Evolutionary conservation across 2,329 filamentous ascomycete genomes (phyloP).

Genomic region (Cercospora berteroae): DNA sequence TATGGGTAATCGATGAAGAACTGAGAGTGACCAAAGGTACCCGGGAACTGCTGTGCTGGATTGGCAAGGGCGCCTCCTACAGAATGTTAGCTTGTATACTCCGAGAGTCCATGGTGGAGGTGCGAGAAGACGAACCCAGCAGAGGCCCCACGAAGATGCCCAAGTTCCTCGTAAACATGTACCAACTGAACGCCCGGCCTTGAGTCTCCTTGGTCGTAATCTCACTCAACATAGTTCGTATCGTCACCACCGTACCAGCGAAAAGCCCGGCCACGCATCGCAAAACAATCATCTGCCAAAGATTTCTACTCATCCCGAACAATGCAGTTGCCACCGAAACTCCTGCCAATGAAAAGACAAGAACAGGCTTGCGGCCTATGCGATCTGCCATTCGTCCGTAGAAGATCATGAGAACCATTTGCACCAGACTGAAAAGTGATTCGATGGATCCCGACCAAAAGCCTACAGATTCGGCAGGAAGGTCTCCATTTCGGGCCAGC

Average conservation of each 20-base stretch:
- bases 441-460: constrained; percentile 78
- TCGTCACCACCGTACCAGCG: constrained; percentile 69
- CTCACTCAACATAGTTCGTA: constrained; percentile 75
- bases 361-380: constrained; percentile 68
- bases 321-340: constrained; percentile 59
- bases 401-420: constrained; percentile 74
- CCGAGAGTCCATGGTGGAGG: neutral
- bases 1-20: constrained; percentile 68
- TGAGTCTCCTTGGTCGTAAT: constrained; percentile 68
- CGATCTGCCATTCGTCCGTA: constrained; percentile 70
- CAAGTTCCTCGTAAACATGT: constrained; percentile 69
- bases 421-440: constrained; percentile 68
- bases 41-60: constrained; percentile 63
- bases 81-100: neutral
- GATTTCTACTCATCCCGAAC: constrained; percentile 65
- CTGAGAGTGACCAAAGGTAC: constrained; percentile 52
- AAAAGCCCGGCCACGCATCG: constrained; percentile 72
- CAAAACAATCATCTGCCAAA: constrained; percentile 74
- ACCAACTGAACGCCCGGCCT: constrained; percentile 71
- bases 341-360: constrained; percentile 65
- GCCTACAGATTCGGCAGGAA: constrained; percentile 66
- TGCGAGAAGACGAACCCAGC: constrained; percentile 41
- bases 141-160: constrained; percentile 72
- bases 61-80: constrained; percentile 66
- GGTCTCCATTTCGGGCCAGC: constrained; percentile 63